Percentiles rank a stretch among this genome's conserved stretches.
Evolutionary conservation across 768 basidiomycete genomes (phyloP).

Genomic region (Sporobolomyces pararoseus): DNA sequence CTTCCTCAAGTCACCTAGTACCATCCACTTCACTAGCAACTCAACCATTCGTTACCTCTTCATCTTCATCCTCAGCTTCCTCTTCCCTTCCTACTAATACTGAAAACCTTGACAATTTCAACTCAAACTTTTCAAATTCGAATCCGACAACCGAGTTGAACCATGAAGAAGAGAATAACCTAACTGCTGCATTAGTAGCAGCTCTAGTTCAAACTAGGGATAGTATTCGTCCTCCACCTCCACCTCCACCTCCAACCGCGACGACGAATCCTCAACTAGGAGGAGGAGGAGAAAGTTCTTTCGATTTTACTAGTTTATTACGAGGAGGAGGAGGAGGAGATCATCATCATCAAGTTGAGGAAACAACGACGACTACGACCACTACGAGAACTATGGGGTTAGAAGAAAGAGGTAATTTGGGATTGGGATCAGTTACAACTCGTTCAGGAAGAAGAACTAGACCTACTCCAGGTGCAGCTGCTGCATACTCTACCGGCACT

Average conservation of each 20-base stretch:
- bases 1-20: no score
- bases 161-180: not conserved
- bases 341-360: no score
- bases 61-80: not conserved
- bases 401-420: not conserved
- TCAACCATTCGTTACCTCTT: not conserved
- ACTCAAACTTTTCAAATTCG: no score
- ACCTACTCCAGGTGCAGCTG: not conserved
- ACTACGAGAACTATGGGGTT: no score
- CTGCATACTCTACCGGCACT: no score
- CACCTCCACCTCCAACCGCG: not conserved
- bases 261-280: not conserved
- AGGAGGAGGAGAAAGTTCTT: not conserved
- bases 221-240: not conserved
- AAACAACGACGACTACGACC: no score
- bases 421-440: not conserved
- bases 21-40: no score
- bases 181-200: constrained; percentile 5
- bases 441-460: constrained; percentile 3
- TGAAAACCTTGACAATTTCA: no score
- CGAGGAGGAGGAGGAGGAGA: no score
- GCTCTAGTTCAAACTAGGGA: constrained; percentile 12
- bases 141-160: not conserved
- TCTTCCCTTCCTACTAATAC: no score
- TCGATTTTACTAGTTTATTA: no score